A percentile compares a stretch with the other conserved stretches of the same genome.
Evolutionary conservation across 2,329 filamentous ascomycete species (phyloP).

Genomic region (Calonectria pauciramosa): DNA sequence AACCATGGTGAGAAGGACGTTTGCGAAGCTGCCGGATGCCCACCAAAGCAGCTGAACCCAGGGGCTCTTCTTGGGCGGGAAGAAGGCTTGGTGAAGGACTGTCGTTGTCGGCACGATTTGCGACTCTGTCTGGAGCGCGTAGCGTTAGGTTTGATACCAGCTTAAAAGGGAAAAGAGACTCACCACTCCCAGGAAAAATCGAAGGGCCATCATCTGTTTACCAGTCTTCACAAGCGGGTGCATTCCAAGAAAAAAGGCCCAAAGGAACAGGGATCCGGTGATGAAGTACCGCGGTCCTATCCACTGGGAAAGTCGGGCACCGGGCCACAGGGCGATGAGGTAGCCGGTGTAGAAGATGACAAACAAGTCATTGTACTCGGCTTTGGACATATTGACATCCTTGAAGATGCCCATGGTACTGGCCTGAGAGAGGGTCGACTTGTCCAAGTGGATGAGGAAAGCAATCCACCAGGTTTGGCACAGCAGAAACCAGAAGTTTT

Average conservation of each 20-base stretch:
- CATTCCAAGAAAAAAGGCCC: not conserved
- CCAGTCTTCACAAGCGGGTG: not conserved
- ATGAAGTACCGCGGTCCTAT: not conserved
- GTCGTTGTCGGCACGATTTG: not conserved
- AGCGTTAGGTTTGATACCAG: not conserved
- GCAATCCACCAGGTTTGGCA: constrained; percentile 22
- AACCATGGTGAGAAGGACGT: not conserved
- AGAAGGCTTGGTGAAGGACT: not conserved
- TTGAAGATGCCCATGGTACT: constrained; percentile 25
- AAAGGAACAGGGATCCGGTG: not conserved
- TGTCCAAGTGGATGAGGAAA: constrained; percentile 24
- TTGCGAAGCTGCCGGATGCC: not conserved
- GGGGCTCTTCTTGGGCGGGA: not conserved
- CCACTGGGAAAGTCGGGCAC: not conserved
- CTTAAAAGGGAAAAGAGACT: not conserved
- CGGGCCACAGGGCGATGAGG: not conserved
- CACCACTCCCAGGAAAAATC: not conserved
- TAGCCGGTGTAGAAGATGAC: not conserved
- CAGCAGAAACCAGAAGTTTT: constrained; percentile 21
- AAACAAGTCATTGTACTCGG: not conserved
- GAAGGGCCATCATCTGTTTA: not conserved
- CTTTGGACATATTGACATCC: not conserved
- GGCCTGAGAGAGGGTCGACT: constrained; percentile 20
- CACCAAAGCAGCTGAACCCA: not conserved
- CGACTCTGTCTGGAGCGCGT: not conserved